phyloP scores from a whole-genome alignment of 2,329 filamentous ascomycete genomes.

The Thelonectria blattea region DNA sequence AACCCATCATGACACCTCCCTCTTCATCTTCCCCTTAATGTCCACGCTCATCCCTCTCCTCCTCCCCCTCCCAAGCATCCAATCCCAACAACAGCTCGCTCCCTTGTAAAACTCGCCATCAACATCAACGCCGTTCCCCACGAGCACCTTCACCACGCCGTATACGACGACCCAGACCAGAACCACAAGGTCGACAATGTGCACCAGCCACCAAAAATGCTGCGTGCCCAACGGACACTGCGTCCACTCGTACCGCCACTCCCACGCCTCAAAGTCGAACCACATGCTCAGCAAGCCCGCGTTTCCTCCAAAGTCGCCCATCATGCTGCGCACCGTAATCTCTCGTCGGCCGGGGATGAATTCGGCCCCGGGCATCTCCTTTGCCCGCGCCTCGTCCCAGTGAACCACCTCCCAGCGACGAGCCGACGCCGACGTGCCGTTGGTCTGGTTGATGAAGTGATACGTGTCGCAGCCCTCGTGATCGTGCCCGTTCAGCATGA shows the following conservation, averaged over 20 bases:
- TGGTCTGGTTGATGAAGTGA: conserved; percentile 76
- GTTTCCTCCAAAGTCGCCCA: conserved; percentile 95
- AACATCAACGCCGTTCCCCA: conserved; percentile 44
- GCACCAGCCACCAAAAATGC: conserved; percentile 93
- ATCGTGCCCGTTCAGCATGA: conserved; percentile 93
- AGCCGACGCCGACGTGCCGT: conserved; percentile 47
- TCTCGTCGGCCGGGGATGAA: conserved; percentile 75
- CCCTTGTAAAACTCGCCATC: conserved; percentile 36
- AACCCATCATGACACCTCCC: conserved; percentile 7
- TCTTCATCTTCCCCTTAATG: conserved; percentile 23
- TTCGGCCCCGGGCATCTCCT: conserved; percentile 48
- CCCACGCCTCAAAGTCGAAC: conserved; percentile 76
- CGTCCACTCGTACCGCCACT: conserved; percentile 83
- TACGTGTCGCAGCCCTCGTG: conserved; percentile 92
- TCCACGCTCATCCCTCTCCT: conserved; percentile 5
- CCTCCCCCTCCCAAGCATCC: conserved; percentile 8
- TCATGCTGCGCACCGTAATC: conserved; percentile 96
- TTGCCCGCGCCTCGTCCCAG: conserved; percentile 53
- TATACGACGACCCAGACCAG: conserved; percentile 42
- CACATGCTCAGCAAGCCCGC: conserved; percentile 86
- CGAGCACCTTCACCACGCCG: conserved; percentile 33
- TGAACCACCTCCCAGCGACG: conserved; percentile 57
- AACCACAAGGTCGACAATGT: conserved; percentile 70
- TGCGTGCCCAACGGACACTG: conserved; percentile 83
- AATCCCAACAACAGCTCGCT: conserved; percentile 25